phyloP scores from a whole-genome alignment of 2,329 filamentous ascomycete genomes.

The Xylariales sp. region DNA sequence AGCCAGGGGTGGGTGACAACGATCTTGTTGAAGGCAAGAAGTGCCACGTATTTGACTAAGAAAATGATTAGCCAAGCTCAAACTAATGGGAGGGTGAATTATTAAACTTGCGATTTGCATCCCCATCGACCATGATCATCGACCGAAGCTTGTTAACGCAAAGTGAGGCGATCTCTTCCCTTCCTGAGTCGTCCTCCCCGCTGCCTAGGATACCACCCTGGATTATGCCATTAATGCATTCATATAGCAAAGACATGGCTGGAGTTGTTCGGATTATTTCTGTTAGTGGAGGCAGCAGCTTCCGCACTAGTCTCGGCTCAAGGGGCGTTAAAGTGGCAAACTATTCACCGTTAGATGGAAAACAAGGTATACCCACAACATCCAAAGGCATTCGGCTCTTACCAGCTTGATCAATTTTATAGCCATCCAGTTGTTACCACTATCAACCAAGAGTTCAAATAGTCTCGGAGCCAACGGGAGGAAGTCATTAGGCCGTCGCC shows the following conservation, averaged over 20 bases:
- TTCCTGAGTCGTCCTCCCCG: conserved; percentile 72
- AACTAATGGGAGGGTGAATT: conserved; percentile 11
- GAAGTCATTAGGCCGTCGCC: conserved; percentile 91
- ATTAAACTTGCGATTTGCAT: conserved; percentile 74
- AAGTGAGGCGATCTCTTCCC: conserved; percentile 85
- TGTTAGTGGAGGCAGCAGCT: conserved; percentile 84
- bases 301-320: conserved; percentile 86
- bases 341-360: conserved; percentile 43
- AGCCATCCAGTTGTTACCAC: conserved; percentile 99
- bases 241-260: conserved; percentile 96
- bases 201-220: conserved; percentile 90
- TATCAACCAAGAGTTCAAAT: conserved; percentile 87
- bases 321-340: conserved; percentile 93
- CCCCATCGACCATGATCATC: conserved; percentile 90
- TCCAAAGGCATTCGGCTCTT: conserved; percentile 20
- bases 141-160: conserved; percentile 90
- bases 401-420: conserved; percentile 98
- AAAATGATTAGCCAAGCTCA: neutral
- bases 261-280: conserved; percentile 91
- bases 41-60: conserved; percentile 90
- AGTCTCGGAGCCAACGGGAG: conserved; percentile 84
- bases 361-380: too few species aligned
- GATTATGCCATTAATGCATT: conserved; percentile 98
- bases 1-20: conserved; percentile 82
- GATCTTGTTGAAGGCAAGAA: conserved; percentile 94